Evolutionary conservation across 2,329 filamentous ascomycete species (phyloP), one percentile per base, ranked within the genome.

Genomic region (Drechslera avenae): DNA sequence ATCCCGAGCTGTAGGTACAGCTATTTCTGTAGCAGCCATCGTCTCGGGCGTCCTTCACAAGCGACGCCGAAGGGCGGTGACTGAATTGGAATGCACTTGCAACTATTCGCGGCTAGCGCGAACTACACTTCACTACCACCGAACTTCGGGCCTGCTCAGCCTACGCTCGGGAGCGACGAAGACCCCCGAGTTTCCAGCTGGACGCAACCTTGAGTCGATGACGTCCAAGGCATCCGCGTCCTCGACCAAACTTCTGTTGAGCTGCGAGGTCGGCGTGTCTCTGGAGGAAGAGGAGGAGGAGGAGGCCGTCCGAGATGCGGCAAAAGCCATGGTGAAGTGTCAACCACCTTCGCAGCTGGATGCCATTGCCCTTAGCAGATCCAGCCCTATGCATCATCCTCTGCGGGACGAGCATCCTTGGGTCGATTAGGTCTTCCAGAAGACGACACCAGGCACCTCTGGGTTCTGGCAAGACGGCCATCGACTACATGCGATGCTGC

Each of bases 21-120:
- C 43, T 46, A 51, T 46, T 35, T 13, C 50, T 48, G 50, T 48
- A 37, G 28, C 39, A 46, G 46, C 39, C 36, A 46, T 5, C 18
- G 28, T 10, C 35, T 21, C 42, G 48, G 28, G 37, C 46, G 32
- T 18, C 31, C 14, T n/a, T 33, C 42, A 43, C 36, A 52, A 19
- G 47, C 52, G 52, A 57, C 50, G 32, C 41, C n/a, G 44, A 60
- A 61, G 60, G 62, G 61, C 63, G 63, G 64, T 64, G 64, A 66
- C 61, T 43, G 55, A 44, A 46, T 39, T 39, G 44, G 18, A 43
- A 46, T 49, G 55, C 55, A 53, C 37, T 32, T 40, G 34, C 32
- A 19, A 36, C 52, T 37, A 18, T 21, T 33, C 37, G 34, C 46
- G 50, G 55, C 26, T 63, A 60, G 60, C 46, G 43, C 41, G 26